Evolutionary conservation across 75 land plant genomes (phyloP), one percentile per base, ranked within the genome.

Genomic region (Azolla pinnata): DNA sequence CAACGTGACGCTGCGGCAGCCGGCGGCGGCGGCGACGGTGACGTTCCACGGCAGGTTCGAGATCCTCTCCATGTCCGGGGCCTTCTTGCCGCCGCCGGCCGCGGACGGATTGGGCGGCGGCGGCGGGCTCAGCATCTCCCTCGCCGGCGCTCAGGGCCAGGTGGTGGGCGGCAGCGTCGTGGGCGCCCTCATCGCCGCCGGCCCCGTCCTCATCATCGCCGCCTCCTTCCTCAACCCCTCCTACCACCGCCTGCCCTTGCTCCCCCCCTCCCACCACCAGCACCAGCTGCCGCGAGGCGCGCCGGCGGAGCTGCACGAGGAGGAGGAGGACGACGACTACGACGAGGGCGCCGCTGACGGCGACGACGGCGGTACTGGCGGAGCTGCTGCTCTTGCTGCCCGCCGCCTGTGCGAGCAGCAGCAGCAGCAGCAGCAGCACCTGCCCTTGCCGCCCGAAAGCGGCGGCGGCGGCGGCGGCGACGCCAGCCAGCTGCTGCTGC

Each of bases 91-190:
- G n/a, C n/a, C 52, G 78, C 76, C 67, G 48, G 17, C 70, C 84
- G 0, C 87, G 84, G 0, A 83, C 87, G 0, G 83, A 81, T 0
- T 86, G 84, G 40, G 76, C 78, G 0, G 77, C 82, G 79, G 83
- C 14, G 75, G 87, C 7, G 87, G 82, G 31, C 56, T 87, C 31
- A 81, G 87, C 21, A 73, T 87, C n/a, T 77, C 86, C 29, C 56
- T 87, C 18, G 92, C 87, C 0, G 92, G 92, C 0, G 81, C 82
- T 0, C 84, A 82, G 49, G 92, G 92, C 8, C 92, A 87, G 59
- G 84, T 87, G 29, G 79, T 87, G 17, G 92, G 92, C 0, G 92
- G 92, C 0, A 78, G 80, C 53, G 92, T 87, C 16, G 92, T 83
- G n/a, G 92, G 92, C 9, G 50, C 68, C 3, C 75, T 87, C 0